These are phyloP conservation scores for Corynespora cassiicola DNA, from an alignment of 2,329 filamentous ascomycete genomes.

Conservation along the genomic window DNA sequence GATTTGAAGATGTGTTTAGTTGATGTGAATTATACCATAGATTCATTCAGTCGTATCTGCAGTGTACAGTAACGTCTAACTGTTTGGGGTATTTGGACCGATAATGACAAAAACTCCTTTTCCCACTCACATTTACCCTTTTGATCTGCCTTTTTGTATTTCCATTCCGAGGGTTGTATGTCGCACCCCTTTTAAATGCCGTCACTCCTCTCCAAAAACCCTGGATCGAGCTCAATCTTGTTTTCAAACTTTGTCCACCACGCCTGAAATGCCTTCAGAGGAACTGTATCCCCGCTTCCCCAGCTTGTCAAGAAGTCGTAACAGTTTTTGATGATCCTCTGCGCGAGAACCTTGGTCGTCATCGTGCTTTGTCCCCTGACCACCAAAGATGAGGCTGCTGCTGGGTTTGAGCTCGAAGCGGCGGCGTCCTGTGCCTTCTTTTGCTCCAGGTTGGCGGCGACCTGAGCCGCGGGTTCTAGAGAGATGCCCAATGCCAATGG, in stretches of 20 bases:
- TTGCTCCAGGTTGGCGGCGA: slow-evolving; percentile 72
- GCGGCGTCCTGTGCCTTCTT: slow-evolving; percentile 55
- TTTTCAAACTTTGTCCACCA: slow-evolving; percentile 99
- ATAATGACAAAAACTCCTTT: no score
- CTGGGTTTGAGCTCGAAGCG: no score
- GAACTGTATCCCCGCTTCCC: slow-evolving; percentile 81
- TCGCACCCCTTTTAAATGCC: slow-evolving; percentile 47
- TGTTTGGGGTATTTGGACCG: no score
- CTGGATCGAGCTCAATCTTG: slow-evolving; percentile 82
- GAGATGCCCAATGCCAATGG: slow-evolving; percentile 78
- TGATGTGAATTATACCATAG: no score
- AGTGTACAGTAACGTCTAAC: no score
- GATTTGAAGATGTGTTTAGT: no score
- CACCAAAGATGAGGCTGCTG: slow-evolving; percentile 41
- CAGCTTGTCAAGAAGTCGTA: slow-evolving; percentile 97
- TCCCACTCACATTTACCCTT: no score
- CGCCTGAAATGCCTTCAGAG: slow-evolving; percentile 92
- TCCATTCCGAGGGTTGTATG: no score
- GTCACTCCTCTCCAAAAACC: slow-evolving; percentile 80
- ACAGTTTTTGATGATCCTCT: slow-evolving; percentile 93
- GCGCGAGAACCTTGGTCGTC: slow-evolving; percentile 80
- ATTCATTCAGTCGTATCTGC: no score
- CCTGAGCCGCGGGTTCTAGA: slow-evolving; percentile 76
- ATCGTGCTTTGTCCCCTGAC: slow-evolving; percentile 50
- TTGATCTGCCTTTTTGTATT: no score